phyloP scores from a whole-genome alignment of 345 rosid genomes.

The Citrus hindsii region DNA sequence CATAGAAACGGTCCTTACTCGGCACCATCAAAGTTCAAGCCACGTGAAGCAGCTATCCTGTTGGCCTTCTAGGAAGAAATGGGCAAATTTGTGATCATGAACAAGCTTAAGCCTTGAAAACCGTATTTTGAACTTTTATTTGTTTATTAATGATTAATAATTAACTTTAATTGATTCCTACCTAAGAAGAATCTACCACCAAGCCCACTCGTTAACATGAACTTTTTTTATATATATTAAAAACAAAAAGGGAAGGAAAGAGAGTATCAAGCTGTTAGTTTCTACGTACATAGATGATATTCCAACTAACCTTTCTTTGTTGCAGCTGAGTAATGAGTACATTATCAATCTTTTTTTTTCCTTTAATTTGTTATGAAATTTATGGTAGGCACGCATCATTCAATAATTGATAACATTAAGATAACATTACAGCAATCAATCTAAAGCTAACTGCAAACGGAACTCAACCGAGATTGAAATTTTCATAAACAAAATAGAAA shows the following conservation, averaged over 20 bases:
- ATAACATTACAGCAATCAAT: background rate
- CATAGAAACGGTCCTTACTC: too few relatives aligned
- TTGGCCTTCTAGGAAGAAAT: too few relatives aligned
- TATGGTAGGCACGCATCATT: background rate
- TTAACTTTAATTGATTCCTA: background rate
- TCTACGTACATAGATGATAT: background rate
- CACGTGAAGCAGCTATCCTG: too few relatives aligned
- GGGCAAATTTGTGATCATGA: too few relatives aligned
- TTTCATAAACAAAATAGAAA: background rate
- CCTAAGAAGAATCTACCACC: background rate
- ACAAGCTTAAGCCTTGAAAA: too few relatives aligned
- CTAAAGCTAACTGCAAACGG: background rate
- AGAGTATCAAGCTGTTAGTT: background rate
- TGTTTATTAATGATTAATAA: background rate
- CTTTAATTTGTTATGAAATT: background rate
- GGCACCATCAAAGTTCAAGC: too few relatives aligned
- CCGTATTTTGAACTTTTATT: background rate
- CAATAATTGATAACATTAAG: background rate
- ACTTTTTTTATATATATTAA: background rate
- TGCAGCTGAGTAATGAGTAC: background rate
- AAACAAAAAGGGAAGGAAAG: background rate
- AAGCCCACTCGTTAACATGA: background rate
- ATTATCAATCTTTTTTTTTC: background rate
- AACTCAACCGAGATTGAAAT: background rate
- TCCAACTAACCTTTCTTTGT: background rate